phyloP scores from a whole-genome alignment of 768 basidiomycete species.

The Boletus subcaerulescens region DNA sequence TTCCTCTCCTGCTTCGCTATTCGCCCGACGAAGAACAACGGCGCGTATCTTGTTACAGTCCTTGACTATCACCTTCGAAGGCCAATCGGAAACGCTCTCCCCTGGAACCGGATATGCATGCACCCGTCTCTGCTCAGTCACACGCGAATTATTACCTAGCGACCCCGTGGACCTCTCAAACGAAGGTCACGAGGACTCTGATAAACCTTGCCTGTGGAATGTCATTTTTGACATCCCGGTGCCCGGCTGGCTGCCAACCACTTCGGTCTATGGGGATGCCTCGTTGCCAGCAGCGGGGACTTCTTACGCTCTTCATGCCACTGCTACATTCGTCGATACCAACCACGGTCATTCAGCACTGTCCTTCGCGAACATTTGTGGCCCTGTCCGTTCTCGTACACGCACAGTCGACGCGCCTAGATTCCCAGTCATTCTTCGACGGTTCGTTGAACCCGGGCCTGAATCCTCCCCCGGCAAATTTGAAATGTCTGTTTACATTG shows the following conservation, averaged over 20 bases:
- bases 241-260: conserved; percentile 88
- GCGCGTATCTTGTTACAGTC: conserved; percentile 62
- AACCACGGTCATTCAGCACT: conserved; percentile 43
- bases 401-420: conserved; percentile 41
- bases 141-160: conserved; percentile 52
- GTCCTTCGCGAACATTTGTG: conserved; percentile 53
- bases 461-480: conserved; percentile 28
- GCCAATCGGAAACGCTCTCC: conserved; percentile 74
- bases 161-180: conserved; percentile 60
- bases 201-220: conserved; percentile 62
- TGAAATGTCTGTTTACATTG: conserved; percentile 40
- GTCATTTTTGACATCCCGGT: conserved; percentile 77
- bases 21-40: conserved; percentile 47
- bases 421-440: conserved; percentile 46
- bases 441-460: conserved; percentile 48
- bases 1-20: conserved; percentile 53
- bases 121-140: conserved; percentile 63
- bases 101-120: conserved; percentile 64
- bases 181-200: conserved; percentile 58
- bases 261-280: conserved; percentile 45
- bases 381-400: conserved; percentile 49
- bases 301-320: conserved; percentile 65
- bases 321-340: conserved; percentile 53
- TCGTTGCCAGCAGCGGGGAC: conserved; percentile 49
- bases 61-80: conserved; percentile 76